Conservation (phyloP, 768 basidiomycete species). For the Russula abietina region DNA sequence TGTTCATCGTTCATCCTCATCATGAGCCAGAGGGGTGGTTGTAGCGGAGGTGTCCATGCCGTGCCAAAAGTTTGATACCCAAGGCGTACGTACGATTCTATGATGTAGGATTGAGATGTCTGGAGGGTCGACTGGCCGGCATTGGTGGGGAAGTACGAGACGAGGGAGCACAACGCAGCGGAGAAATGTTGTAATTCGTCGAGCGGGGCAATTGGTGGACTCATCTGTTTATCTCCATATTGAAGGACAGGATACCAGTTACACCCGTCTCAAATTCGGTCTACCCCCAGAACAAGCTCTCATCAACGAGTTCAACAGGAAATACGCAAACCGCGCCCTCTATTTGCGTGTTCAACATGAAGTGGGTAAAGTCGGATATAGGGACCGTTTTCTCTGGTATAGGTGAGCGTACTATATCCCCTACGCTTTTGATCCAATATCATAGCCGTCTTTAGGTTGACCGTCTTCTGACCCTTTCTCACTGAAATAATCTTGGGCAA, state of each 20-base stretch:
- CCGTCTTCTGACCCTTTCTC: slow-evolving; percentile 86
- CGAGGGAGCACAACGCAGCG: no score
- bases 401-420: slow-evolving; percentile 30
- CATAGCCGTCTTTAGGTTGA: slow-evolving; percentile 79
- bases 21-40: no score
- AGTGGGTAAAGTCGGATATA: slow-evolving; percentile 90
- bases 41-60: no score
- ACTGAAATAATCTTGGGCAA: slow-evolving; percentile 88
- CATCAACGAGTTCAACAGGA: slow-evolving; percentile 84
- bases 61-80: no score
- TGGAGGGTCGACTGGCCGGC: no score
- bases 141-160: no score
- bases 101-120: no score
- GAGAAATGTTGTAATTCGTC: no score
- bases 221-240: no score
- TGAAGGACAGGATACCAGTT: slow-evolving; percentile 90
- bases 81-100: no score
- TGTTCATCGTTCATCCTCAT: no score
- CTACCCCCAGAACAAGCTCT: slow-evolving; percentile 73
- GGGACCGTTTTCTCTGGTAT: slow-evolving; percentile 93
- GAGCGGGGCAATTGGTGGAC: no score
- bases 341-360: slow-evolving; percentile 85
- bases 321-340: slow-evolving; percentile 88
- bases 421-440: background rate
- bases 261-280: slow-evolving; percentile 81